phyloP scores from a whole-genome alignment of 2,329 filamentous ascomycete genomes.

The Fusarium redolens region DNA sequence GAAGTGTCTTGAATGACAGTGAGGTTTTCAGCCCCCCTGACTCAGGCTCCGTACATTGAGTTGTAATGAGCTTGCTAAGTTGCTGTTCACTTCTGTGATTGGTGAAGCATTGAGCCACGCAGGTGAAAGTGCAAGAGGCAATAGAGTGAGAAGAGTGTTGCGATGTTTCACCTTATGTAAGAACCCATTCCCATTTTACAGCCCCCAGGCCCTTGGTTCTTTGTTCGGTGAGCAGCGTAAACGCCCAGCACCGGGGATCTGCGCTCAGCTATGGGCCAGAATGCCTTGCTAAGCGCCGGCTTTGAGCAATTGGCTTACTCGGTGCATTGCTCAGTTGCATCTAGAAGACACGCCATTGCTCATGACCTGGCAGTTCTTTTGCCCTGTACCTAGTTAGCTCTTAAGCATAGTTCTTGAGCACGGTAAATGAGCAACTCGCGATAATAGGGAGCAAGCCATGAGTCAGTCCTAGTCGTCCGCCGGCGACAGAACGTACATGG shows the following conservation, averaged over 20 bases:
- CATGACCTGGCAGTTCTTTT: background rate
- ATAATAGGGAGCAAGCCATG: background rate
- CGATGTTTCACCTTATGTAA: no score
- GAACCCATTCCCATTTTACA: fast-evolving
- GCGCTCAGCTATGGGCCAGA: fast-evolving
- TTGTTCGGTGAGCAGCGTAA: background rate
- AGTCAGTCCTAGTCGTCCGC: no score
- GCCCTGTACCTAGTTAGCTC: fast-evolving
- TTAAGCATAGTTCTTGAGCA: background rate
- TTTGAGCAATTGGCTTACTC: background rate
- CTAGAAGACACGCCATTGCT: fast-evolving
- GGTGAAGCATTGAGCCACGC: fast-evolving
- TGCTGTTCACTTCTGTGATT: fast-evolving
- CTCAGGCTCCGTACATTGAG: background rate
- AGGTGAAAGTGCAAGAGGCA: background rate
- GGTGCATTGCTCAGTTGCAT: fast-evolving
- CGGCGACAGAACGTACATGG: no score
- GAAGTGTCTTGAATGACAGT: fast-evolving
- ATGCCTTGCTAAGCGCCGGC: fast-evolving
- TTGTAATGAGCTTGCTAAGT: fast-evolving
- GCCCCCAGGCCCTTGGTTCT: fast-evolving
- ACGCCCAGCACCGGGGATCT: fast-evolving
- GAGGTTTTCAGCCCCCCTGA: fast-evolving
- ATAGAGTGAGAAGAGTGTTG: background rate
- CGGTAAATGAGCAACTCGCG: background rate